A percentile compares a stretch with the other conserved stretches of the same genome.
Evolutionary conservation across 2,329 filamentous ascomycete genomes (phyloP).

Genomic region (Myriosclerotinia curreyana): DNA sequence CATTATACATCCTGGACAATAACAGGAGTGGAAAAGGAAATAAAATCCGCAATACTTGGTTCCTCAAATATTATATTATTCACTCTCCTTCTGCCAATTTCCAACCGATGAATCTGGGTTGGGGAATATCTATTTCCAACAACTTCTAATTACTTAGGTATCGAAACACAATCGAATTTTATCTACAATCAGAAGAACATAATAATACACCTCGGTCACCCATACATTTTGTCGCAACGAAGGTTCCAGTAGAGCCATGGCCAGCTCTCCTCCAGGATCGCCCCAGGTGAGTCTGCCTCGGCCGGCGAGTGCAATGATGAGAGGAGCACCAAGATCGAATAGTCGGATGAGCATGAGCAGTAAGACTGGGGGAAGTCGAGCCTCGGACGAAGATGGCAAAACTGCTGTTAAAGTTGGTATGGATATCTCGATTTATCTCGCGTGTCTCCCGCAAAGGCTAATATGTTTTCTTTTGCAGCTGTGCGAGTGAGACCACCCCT

Average conservation of each 20-base stretch:
- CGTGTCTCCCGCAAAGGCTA: constrained; percentile 9
- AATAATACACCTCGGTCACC: background rate
- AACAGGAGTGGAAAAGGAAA: constrained; percentile 4
- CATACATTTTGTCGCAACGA: constrained; percentile 38
- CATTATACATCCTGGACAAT: constrained; percentile 9
- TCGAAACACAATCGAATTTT: background rate
- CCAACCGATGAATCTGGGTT: constrained; percentile 7
- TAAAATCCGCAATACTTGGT: background rate
- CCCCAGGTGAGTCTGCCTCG: constrained; percentile 57
- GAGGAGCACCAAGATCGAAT: constrained; percentile 65
- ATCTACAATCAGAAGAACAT: constrained; percentile 11
- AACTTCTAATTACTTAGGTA: constrained; percentile 10
- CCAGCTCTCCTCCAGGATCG: constrained; percentile 68
- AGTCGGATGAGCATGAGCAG: constrained; percentile 84
- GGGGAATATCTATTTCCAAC: background rate
- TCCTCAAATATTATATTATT: constrained; percentile 14
- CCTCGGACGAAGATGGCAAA: constrained; percentile 84
- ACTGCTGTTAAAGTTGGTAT: constrained; percentile 95
- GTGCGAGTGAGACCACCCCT: constrained; percentile 90
- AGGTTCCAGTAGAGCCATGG: constrained; percentile 49
- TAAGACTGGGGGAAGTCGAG: constrained; percentile 74
- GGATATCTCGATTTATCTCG: constrained; percentile 43
- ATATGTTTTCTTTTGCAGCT: constrained; percentile 51
- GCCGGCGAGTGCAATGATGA: constrained; percentile 78
- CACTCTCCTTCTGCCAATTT: background rate